Evolutionary conservation across 2,329 filamentous ascomycete species (phyloP), one percentile per base, ranked within the genome.

Genomic region (Mycosphaerelloides madeirae): DNA sequence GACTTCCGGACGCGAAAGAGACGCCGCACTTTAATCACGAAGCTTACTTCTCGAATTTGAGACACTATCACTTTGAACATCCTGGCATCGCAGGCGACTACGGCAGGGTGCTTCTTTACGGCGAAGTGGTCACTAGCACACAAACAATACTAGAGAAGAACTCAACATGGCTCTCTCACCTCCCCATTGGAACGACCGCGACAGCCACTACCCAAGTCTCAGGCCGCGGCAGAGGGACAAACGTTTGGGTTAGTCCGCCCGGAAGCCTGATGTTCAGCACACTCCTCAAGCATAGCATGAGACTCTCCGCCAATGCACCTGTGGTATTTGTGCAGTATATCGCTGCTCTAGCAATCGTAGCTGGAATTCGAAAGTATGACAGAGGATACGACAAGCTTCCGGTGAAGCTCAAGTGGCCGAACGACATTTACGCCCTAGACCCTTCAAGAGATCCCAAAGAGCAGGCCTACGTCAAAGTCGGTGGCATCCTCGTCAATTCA

Each of bases 71-170:
- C 41, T 64, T 67, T 11, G 49, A 44, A 31, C 47, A 56, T 31
- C 66, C 68, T 25, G 76, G 79, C 35, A 76, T 80, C 0, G 71
- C 78, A 6, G 65, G 64, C 3, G 69, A 78, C 18, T 97, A 94
- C 73, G 93, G 93, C 3, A 78, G 82, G 39, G 71, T 78, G 39
- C 67, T 98, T 3, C 72, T 97, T 52, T 97, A 97, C 60, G 90
- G 85, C 41, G 88, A 96, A 64, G 88, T 95, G 6, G 76, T 96
- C 13, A 96, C 91, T 2, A 95, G 88, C 64, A 98, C 93, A 20
- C 95, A 91, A 67, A 95, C 90, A 0, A 73, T 97, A 4, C 76
- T 96, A 6, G 93, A 97, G 60, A 95, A 93, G 84, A 98, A 98
- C 61, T 79, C 81, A 0, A 80, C 81, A 22, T 72, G 96, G 18